A percentile compares a stretch with the other conserved stretches of the same genome.
phyloP scores from a whole-genome alignment of 2,329 filamentous ascomycete genomes.

The Alternaria sp. region DNA sequence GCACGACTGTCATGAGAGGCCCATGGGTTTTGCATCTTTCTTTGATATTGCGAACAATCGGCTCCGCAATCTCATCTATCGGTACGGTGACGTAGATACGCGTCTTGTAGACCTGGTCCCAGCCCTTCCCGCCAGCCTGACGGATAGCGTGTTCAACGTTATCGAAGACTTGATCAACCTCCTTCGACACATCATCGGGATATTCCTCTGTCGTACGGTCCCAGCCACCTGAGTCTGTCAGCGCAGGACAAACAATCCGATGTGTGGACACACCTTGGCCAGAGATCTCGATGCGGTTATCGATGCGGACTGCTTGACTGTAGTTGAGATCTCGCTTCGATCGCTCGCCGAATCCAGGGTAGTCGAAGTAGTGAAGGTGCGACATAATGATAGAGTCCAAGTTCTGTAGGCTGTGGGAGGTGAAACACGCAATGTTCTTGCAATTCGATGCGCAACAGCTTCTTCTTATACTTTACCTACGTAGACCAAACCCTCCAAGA shows the following conservation, averaged over 20 bases:
- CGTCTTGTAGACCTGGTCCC: slow-evolving; percentile 57
- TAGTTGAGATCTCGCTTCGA: slow-evolving; percentile 30
- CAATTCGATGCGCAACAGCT: neutral
- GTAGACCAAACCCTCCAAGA: neutral
- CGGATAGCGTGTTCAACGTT: slow-evolving; percentile 64
- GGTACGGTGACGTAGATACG: slow-evolving; percentile 29
- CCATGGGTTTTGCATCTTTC: slow-evolving; percentile 36
- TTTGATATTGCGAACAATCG: slow-evolving; percentile 27
- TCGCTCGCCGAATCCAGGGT: slow-evolving; percentile 27
- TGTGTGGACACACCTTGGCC: slow-evolving; percentile 33
- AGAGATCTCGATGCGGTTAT: slow-evolving; percentile 37
- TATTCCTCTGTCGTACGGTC: slow-evolving; percentile 34
- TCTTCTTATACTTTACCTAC: neutral
- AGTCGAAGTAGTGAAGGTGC: slow-evolving; percentile 3
- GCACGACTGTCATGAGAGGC: slow-evolving; percentile 36
- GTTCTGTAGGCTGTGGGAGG: neutral
- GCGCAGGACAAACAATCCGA: neutral
- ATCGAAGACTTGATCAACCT: slow-evolving; percentile 57
- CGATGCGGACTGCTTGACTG: slow-evolving; percentile 41
- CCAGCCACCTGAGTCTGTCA: slow-evolving; percentile 35
- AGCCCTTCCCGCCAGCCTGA: slow-evolving; percentile 62
- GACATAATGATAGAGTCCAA: neutral
- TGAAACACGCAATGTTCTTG: neutral
- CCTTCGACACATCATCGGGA: slow-evolving; percentile 26
- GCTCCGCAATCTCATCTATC: slow-evolving; percentile 24